Evolutionary conservation across 176 grass and related monocot species (phyloP), one percentile per base, ranked within the genome.

Genomic region (Oryza longistaminata): DNA sequence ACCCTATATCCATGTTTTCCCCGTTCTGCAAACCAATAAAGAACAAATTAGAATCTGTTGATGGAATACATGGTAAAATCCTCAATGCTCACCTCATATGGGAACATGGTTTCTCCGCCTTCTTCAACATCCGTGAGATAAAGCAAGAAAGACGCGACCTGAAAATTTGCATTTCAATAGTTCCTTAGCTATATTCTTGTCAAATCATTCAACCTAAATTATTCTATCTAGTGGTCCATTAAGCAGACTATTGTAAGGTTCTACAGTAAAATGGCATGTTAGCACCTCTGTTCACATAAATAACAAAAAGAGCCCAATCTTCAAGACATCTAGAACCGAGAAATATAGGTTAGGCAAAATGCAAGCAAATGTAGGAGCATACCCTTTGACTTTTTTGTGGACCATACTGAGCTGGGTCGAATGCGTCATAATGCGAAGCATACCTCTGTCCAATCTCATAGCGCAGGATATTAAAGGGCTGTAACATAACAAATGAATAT

Each of bases 51-150:
- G 12, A 84, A 77, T 69, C n/a, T 42, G 14, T 60, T 66, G 13
- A 39, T 11, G 48, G 77, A 22, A 70, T 33, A 31, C 11, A 68
- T 7, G 52, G 11, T 14, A 42, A 73, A 21, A 27, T 11, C n/a
- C 12, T 81, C 65, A 76, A 7, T 79, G 27, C 68, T 71, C 52
- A 94, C 96, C 96, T 99, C 96, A 50, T 89, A 99, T 73, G 96
- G 96, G 85, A 96, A 99, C 96, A 99, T 99, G 19, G 96, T 99
- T 96, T 99, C 96, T 78, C 96, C 96, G 39, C 96, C 93, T 99
- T 92, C 96, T 76, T 99, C 96, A 1, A 99, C 96, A 70, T 99
- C 88, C 42, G 90, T 89, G 29, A 99, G 87, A 90, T 99, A 99
- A 39, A 99, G 92, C 76, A 99, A 91, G 84, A 96, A 99, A 79